phyloP scores from a whole-genome alignment of 352 stramenopile species.

The Phytophthora europaea region DNA sequence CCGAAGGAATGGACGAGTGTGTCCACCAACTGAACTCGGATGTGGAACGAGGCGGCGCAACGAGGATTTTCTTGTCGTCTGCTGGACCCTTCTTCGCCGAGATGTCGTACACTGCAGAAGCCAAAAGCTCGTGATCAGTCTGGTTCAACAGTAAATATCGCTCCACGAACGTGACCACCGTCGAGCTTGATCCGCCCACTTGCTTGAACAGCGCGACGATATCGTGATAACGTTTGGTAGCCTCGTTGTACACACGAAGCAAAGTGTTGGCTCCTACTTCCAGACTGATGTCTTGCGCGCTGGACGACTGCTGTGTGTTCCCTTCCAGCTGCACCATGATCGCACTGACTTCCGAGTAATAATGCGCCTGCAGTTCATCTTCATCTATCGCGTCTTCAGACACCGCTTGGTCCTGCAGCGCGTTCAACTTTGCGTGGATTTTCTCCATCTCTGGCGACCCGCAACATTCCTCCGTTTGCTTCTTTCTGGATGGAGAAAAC shows the following conservation, averaged over 20 bases:
- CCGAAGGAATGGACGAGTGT: conserved; percentile 58
- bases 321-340: conserved; percentile 77
- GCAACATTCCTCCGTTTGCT: conserved; percentile 58
- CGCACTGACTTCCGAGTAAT: conserved; percentile 75
- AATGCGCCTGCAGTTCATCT: conserved; percentile 64
- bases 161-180: conserved; percentile 84
- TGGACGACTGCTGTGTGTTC: conserved; percentile 60
- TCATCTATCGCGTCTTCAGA: conserved; percentile 48
- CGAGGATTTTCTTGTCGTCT: conserved; percentile 34
- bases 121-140: conserved; percentile 66
- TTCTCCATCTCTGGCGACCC: conserved; percentile 70
- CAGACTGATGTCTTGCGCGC: conserved; percentile 67
- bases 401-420: conserved; percentile 43
- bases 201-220: conserved; percentile 79
- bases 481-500: conserved; percentile 53
- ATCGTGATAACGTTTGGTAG: conserved; percentile 79
- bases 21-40: conserved; percentile 78
- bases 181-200: conserved; percentile 67
- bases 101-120: conserved; percentile 60
- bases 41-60: conserved; percentile 48
- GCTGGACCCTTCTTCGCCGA: conserved; percentile 24
- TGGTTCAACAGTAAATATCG: conserved; percentile 85
- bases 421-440: conserved; percentile 81
- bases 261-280: conserved; percentile 74
- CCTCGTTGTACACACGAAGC: conserved; percentile 79